phyloP scores from a whole-genome alignment of 768 basidiomycete species.

The Piloderma croceum region DNA sequence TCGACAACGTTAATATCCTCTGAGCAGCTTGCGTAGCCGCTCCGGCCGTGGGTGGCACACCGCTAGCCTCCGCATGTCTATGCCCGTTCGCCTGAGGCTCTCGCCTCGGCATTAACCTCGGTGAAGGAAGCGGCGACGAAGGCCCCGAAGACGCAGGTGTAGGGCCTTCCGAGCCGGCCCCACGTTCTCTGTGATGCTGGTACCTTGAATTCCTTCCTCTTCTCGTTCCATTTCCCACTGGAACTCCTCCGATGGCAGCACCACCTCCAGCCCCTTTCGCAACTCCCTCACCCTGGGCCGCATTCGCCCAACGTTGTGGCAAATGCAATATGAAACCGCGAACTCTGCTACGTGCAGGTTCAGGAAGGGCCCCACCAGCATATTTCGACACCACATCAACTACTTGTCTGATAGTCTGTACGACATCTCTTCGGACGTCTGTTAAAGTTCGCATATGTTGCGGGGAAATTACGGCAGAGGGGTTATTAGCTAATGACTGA shows the following conservation, averaged over 20 bases:
- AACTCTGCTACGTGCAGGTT: conserved; percentile 71
- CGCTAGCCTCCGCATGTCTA: conserved; percentile 16
- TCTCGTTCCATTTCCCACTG: conserved; percentile 10
- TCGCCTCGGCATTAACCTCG: conserved; percentile 4
- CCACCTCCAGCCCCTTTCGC: conserved; percentile 29
- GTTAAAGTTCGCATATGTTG: conserved; percentile 63
- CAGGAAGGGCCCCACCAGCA: conserved; percentile 80
- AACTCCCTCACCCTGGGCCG: conserved; percentile 24
- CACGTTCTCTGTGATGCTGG: conserved; percentile 12
- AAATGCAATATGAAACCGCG: conserved; percentile 71
- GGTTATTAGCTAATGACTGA: conserved; percentile 32
- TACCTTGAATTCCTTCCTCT: conserved; percentile 16
- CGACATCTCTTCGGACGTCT: conserved; percentile 72
- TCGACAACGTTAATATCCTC: conserved; percentile 75
- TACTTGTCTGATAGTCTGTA: conserved; percentile 85
- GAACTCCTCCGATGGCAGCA: conserved; percentile 19
- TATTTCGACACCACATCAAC: conserved; percentile 84
- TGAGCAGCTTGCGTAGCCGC: conserved; percentile 72
- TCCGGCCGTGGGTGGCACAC: conserved; percentile 35
- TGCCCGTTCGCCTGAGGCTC: conserved; percentile 1
- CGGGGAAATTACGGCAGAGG: conserved; percentile 3
- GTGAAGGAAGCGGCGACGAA: conserved; percentile 26
- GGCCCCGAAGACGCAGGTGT: conserved; percentile 24
- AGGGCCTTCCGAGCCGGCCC: conserved; percentile 1
- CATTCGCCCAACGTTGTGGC: conserved; percentile 68